Base-by-base conservation (phyloP, 768 basidiomycete genomes). In the Lactarius trivialis region DNA sequence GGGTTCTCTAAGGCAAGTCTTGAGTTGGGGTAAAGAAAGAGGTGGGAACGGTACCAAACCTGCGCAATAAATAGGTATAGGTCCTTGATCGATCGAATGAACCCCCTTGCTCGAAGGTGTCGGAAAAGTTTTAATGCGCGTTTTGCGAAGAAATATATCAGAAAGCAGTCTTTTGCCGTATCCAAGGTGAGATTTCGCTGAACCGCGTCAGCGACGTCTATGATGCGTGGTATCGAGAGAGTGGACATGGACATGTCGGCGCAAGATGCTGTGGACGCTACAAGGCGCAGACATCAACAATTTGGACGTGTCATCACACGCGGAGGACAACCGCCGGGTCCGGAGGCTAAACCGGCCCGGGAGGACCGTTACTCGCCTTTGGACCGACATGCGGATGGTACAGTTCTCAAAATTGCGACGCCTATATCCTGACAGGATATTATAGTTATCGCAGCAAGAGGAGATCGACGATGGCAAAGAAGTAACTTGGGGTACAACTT, bases 401-500 rank as follows among this genome's bases (percentile, higher is more conserved):
- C 60, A 74, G 37, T 58, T 49, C 50, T 55, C 51, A 37, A 12
- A 15, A 32, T 15, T 15, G 33, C 15, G 50, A 39, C 36, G 12
- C 21, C 14, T 37, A 21, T 11, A 21, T 45, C 7, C 56, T 62
- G 24, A 63, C 52, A 26, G 4, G 34, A 24, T 17, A n/a, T 32
- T 33, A 58, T 70, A 91, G 89, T 76, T 92, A 67, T 81, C 85
- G 68, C 84, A 85, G 60, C 84, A 89, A 68, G 89, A 92, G 60
- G 91, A 92, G 74, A 80, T 75, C 56, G 86, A 89, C 55, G 86
- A 89, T 63, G 78, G 80, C 19, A 81, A 82, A 24, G 89, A 93
- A 71, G 91, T 93, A 54, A 90, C 89, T 37, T 92, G 90, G 91
- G 91, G 91, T 90, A 63, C 64, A n/a, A n/a, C 21, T 32, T 49